Evolutionary conservation across 192 early-diverging fungal genomes (phyloP).

Genomic region (Phlyctochytrium planicorne): DNA sequence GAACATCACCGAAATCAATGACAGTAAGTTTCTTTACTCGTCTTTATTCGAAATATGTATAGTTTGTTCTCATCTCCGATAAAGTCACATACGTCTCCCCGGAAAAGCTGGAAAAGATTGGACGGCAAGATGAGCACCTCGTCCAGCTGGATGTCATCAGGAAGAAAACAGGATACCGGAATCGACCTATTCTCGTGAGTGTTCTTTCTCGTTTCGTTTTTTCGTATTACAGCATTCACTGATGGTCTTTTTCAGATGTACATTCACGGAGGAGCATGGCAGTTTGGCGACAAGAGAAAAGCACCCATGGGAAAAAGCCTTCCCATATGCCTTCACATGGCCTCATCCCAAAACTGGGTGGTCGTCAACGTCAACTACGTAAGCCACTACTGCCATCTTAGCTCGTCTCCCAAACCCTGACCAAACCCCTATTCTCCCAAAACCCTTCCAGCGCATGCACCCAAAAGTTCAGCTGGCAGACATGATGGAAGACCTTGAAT

Average conservation of each 20-base stretch:
- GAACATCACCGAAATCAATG: constrained; percentile 2
- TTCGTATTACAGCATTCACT: no score
- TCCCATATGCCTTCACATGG: constrained; percentile 37
- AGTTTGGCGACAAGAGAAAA: constrained; percentile 50
- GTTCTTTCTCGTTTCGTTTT: no score
- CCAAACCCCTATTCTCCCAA: not conserved
- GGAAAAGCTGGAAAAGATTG: constrained; percentile 27
- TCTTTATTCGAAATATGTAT: no score
- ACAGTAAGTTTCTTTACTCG: no score
- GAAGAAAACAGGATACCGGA: constrained; percentile 11
- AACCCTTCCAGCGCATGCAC: constrained; percentile 34
- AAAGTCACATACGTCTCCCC: constrained; percentile 39
- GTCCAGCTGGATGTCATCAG: constrained; percentile 32
- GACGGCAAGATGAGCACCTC: constrained; percentile 15
- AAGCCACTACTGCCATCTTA: not conserved
- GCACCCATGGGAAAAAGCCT: constrained; percentile 8
- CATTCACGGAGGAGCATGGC: constrained; percentile 29
- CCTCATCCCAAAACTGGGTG: constrained; percentile 54
- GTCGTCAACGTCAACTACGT: constrained; percentile 60
- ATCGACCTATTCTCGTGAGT: constrained; percentile 26
- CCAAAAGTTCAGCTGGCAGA: constrained; percentile 49
- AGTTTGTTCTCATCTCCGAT: no score
- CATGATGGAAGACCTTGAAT: constrained; percentile 67
- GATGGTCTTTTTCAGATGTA: constrained; percentile 52
- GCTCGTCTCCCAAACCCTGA: not conserved